Base-by-base conservation (phyloP, 2,329 filamentous ascomycete genomes). In the Aspergillus vadensis region DNA sequence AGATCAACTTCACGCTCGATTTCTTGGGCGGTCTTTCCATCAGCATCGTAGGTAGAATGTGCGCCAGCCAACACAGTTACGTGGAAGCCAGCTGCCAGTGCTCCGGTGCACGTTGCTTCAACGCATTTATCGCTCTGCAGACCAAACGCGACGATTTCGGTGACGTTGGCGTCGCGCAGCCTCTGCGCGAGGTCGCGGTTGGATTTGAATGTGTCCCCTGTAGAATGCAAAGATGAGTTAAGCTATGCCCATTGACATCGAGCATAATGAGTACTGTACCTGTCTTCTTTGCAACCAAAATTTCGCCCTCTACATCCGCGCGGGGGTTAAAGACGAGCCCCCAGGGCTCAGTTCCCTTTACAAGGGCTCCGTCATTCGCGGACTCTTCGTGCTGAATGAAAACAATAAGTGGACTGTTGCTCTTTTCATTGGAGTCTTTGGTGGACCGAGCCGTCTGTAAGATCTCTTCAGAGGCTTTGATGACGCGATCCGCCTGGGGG, bases 161-260 rank as follows among this genome's bases (percentile, higher is more conserved):
- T 41, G 44, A 58, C 38, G 2, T 38, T 48, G 15, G 30, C 30
- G 5, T n/a, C 19, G 25, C 48, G 47, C 32, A 58, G 55, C 15
- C 25, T 30, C 9, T 25, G 17, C 4, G 55, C 23, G 5, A 58
- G 30, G n/a, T 25, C 23, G 12, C 32, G 55, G 38, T 58, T 58
- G 14, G 55, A 58, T 36, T 58, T 25, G 48, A 58, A 58, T 14
- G 55, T 52, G 21, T 58, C 41, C 5, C 41, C 53, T 55, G 25
- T 25, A 21, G 9, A 14, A 4, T 19, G 2, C 6, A 19, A 14
- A 8, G 19, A 43, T 6, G 25, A 8, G 6, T 7, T 23, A 15
- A 30, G n/a, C 19, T 14, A 39, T 5, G 10, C 7, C 38, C 5
- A 44, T 19, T 41, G 15, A 3, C 8, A 36, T 25, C 15, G 14